Conservation (phyloP, 495 filamentous ascomycete genomes). For the Penicillium pancosmium region DNA sequence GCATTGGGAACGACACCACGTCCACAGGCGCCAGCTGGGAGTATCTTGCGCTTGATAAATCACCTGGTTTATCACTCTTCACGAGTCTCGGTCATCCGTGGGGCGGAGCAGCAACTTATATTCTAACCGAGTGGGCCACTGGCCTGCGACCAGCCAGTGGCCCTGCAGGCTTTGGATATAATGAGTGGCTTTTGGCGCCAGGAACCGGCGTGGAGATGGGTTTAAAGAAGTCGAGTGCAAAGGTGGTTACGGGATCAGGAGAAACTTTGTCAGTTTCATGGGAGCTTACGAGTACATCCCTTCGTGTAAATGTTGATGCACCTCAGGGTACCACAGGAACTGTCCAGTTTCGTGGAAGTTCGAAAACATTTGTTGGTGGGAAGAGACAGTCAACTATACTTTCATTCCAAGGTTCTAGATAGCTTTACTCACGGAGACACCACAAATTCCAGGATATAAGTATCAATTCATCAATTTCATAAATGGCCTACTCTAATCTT, state of each 20-base stretch:
- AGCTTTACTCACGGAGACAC: neutral
- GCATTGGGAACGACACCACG: neutral
- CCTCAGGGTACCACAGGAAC: neutral
- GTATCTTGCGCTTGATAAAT: conserved; percentile 33
- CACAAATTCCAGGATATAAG: no score
- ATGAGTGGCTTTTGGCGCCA: conserved; percentile 5
- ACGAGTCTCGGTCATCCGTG: conserved; percentile 43
- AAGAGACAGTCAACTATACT: neutral
- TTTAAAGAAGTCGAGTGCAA: conserved; percentile 3
- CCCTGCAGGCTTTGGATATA: conserved; percentile 10
- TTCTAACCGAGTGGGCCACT: conserved; percentile 17
- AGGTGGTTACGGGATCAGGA: conserved; percentile 5
- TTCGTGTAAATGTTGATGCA: neutral
- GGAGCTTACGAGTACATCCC: neutral
- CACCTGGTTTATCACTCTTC: conserved; percentile 36
- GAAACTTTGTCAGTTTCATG: conserved; percentile 3
- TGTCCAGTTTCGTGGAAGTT: neutral
- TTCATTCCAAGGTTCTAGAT: neutral
- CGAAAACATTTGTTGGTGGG: neutral
- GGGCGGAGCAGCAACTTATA: conserved; percentile 41
- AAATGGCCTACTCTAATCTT: no score
- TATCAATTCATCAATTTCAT: no score
- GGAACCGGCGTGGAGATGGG: conserved; percentile 6
- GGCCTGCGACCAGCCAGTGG: conserved; percentile 4
- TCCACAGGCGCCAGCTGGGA: conserved; percentile 41